phyloP scores from a whole-genome alignment of 1,284 basidiomycete species.

The Moniliella sp. region DNA sequence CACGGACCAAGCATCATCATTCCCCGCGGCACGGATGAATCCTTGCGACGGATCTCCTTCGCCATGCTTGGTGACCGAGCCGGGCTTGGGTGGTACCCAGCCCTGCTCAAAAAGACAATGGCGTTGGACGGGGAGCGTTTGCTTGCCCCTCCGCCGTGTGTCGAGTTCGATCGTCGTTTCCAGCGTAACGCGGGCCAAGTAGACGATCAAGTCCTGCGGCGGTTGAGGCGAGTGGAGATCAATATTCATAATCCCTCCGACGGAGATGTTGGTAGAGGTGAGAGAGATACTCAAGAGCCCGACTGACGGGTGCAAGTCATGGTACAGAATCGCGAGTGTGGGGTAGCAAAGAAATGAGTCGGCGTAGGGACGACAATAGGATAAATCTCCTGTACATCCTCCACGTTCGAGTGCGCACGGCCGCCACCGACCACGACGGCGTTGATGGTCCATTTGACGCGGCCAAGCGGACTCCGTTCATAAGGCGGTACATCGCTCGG shows the following conservation, averaged over 20 bases:
- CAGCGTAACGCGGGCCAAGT: slow-evolving; percentile 27
- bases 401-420: slow-evolving; percentile 24
- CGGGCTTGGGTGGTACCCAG: slow-evolving; percentile 23
- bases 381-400: slow-evolving; percentile 27
- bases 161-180: slow-evolving; percentile 26
- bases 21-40: slow-evolving; percentile 13
- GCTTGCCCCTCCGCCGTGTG: too few species aligned
- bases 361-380: slow-evolving; percentile 30
- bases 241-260: slow-evolving; percentile 33
- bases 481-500: slow-evolving; percentile 27
- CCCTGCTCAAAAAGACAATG: slow-evolving; percentile 30
- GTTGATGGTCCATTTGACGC: slow-evolving; percentile 28
- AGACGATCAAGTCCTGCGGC: slow-evolving; percentile 25
- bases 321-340: slow-evolving; percentile 28
- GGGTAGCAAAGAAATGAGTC: slow-evolving; percentile 24
- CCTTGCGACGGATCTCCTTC: slow-evolving; percentile 23
- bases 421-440: slow-evolving; percentile 28
- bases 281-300: slow-evolving; percentile 26
- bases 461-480: slow-evolving; percentile 25
- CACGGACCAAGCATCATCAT: slow-evolving; percentile 29
- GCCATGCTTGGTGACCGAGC: slow-evolving; percentile 4
- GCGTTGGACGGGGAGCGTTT: slow-evolving; percentile 22
- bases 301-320: slow-evolving; percentile 30
- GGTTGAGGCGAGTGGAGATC: slow-evolving; percentile 29
- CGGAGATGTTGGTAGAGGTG: slow-evolving; percentile 33